A percentile compares a stretch with the other conserved stretches of the same genome.
Evolutionary conservation across 768 basidiomycete genomes (phyloP).

Genomic region (Trametes gibbosa): DNA sequence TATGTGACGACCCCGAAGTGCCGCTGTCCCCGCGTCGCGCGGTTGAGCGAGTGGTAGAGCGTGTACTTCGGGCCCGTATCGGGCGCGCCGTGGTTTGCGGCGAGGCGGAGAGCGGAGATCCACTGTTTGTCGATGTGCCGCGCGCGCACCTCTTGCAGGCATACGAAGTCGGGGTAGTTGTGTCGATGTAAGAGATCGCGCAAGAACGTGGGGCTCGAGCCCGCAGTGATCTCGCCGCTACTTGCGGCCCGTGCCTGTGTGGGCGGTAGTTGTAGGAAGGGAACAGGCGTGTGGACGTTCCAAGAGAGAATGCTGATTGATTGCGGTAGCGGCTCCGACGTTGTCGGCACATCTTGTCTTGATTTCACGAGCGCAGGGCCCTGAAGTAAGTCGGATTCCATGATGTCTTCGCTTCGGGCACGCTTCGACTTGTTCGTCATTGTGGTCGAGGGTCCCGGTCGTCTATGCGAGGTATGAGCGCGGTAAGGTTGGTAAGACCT

Average conservation of each 20-base stretch:
- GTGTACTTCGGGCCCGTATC: constrained; percentile 20
- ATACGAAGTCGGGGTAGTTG: constrained; percentile 25
- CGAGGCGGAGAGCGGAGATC: constrained; percentile 19
- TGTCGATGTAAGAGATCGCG: constrained; percentile 21
- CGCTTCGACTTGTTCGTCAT: constrained; percentile 2
- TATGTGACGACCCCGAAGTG: constrained; percentile 27
- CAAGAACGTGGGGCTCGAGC: constrained; percentile 17
- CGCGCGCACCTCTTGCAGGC: constrained; percentile 26
- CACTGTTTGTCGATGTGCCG: constrained; percentile 24
- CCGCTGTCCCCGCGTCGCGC: constrained; percentile 21
- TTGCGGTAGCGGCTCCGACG: background rate
- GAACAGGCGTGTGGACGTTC: constrained; percentile 28
- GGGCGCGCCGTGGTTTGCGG: constrained; percentile 17
- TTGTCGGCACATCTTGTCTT: background rate
- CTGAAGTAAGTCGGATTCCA: background rate
- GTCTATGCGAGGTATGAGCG: too few relatives aligned
- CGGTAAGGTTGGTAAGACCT: too few relatives aligned
- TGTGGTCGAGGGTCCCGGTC: background rate
- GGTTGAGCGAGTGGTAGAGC: constrained; percentile 22
- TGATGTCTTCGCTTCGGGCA: constrained; percentile 2
- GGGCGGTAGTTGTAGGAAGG: constrained; percentile 21
- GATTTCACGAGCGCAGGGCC: background rate
- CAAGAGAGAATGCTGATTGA: constrained; percentile 21
- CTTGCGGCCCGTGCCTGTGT: constrained; percentile 17
- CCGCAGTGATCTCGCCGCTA: background rate